Base-by-base conservation (phyloP, 2,329 filamentous ascomycete genomes). In the Clonostachys sp. region DNA sequence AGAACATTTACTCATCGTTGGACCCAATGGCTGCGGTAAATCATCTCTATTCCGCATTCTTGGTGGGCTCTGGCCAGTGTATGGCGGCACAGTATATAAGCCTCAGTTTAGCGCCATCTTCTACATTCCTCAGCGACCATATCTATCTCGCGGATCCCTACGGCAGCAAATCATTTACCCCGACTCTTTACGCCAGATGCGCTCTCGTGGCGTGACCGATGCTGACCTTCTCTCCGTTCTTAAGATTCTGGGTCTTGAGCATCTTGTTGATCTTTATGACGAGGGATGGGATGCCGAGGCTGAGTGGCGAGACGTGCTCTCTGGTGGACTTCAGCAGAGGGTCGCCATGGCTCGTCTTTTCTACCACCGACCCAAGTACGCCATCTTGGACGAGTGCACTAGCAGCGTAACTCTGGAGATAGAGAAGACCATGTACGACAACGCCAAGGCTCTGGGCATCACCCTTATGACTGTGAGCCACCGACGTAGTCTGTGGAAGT, bases 391-490 rank as follows among this genome's bases (percentile, higher is more conserved):
- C 64, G 94, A 99, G 71, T 99, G 94, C 68, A 99, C 94, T 7
- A 91, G 86, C 48, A 90, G 84, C 45, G 90, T 99, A n/a, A 96
- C 95, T 14, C 78, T 96, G 30, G 92, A 97, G 57, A 91, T 91
- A 51, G 94, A 99, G 62, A 87, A 90, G 63, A 80, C 90, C 62
- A 97, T 99, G 91, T 99, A 99, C 66, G 92, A 96, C 57, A 91
- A 90, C 47, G 94, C 94, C 45, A 97, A 99, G 75, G 77, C 81
- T 16, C 71, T 96, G 16, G 91, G 89, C 5, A 94, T 96, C 58
- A 97, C 94, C 0, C 78, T 99, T 53, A 96, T 99, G 89, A 99
- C 94, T 0, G 94, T 99, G 20, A 91, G 85, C 54, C 94, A 99
- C 66, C 77, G 94, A 9, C 75, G 91, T 52, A 95, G 89, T 70